These are phyloP conservation scores for Aspergillus steynii DNA, from an alignment of 495 filamentous ascomycete genomes.

Conservation along the genomic window DNA sequence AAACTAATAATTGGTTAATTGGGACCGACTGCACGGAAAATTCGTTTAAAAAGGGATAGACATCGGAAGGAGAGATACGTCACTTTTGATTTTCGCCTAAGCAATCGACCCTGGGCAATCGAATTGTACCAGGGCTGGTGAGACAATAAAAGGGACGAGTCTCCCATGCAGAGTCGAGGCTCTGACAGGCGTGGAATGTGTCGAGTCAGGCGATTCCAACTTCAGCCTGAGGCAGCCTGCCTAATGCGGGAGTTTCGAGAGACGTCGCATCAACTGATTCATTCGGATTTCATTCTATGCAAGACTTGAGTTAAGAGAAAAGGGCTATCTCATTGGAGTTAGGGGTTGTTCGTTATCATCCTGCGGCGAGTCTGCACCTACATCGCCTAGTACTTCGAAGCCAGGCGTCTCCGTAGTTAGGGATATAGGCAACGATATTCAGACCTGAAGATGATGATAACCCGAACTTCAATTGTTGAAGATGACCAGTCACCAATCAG, in stretches of 20 bases:
- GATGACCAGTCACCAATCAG: too few species aligned
- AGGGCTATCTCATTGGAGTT: too few species aligned
- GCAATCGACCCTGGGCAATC: background rate
- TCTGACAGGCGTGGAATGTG: background rate
- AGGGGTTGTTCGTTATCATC: too few species aligned
- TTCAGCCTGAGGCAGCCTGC: background rate
- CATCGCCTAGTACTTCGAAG: too few species aligned
- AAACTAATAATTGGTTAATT: background rate
- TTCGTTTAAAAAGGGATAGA: background rate
- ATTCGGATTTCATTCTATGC: background rate
- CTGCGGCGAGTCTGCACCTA: too few species aligned
- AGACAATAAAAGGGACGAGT: background rate
- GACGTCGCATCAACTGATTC: background rate
- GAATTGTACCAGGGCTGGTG: background rate
- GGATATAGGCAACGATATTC: too few species aligned
- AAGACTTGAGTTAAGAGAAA: too few species aligned
- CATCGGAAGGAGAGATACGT: background rate
- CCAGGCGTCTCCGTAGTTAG: too few species aligned
- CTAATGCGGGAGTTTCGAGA: background rate
- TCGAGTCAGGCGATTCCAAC: too few species aligned
- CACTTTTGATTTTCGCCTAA: background rate
- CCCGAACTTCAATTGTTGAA: too few species aligned
- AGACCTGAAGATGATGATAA: too few species aligned
- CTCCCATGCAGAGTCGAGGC: background rate
- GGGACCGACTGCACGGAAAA: background rate